phyloP scores from a whole-genome alignment of 2,329 filamentous ascomycete genomes.

The Rutstroemia sydowiana region DNA sequence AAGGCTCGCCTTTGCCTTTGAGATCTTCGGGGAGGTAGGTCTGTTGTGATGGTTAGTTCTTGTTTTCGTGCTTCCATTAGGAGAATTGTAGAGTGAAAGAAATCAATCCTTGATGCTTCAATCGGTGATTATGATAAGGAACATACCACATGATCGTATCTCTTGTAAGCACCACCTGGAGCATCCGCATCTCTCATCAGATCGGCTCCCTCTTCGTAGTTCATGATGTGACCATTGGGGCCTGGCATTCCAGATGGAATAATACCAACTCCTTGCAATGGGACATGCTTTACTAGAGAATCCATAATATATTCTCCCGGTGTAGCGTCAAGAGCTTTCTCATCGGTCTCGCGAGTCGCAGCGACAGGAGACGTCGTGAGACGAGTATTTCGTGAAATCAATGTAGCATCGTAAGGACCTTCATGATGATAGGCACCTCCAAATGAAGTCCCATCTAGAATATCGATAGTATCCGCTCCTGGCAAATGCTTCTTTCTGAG shows the following conservation, averaged over 20 bases:
- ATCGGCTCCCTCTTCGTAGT: constrained; percentile 81
- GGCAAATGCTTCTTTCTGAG: constrained; percentile 59
- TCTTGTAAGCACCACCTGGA: constrained; percentile 66
- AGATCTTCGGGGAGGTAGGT: constrained; percentile 68
- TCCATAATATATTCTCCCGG: constrained; percentile 72
- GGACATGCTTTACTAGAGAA: constrained; percentile 63
- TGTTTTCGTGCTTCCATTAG: too few species aligned
- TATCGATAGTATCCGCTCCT: constrained; percentile 71
- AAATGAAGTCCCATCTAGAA: constrained; percentile 58
- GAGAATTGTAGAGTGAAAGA: too few species aligned
- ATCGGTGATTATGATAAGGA: not conserved
- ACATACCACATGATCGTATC: constrained; percentile 67
- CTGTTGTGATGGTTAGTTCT: constrained; percentile 30
- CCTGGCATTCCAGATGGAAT: constrained; percentile 70
- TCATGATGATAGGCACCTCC: constrained; percentile 74
- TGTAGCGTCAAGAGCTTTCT: constrained; percentile 72
- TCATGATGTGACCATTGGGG: constrained; percentile 59
- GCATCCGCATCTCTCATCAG: constrained; percentile 68
- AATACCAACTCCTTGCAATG: constrained; percentile 70
- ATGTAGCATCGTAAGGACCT: constrained; percentile 81
- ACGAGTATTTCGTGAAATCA: constrained; percentile 64
- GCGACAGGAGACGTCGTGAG: constrained; percentile 62
- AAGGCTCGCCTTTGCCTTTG: constrained; percentile 77
- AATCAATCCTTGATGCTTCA: too few species aligned
- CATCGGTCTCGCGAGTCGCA: constrained; percentile 65